Evolutionary conservation across 2,329 filamentous ascomycete species (phyloP).

Genomic region (Arthrobotrys entomopaga): DNA sequence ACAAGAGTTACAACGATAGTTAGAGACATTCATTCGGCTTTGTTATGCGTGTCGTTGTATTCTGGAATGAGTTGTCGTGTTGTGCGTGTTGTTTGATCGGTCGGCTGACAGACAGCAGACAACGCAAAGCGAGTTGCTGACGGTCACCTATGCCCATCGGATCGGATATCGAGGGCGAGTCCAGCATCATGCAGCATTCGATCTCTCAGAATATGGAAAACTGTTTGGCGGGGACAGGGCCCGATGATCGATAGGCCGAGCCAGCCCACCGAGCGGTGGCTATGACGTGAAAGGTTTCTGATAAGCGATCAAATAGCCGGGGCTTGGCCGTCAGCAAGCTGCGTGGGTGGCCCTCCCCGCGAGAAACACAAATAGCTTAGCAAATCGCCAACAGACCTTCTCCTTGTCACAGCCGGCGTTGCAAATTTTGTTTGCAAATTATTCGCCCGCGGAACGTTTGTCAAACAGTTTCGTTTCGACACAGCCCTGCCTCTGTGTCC

Average conservation of each 20-base stretch:
- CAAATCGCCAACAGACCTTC: slow-evolving; percentile 14
- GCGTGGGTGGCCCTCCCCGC: slow-evolving; percentile 18
- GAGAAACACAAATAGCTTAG: slow-evolving; percentile 37
- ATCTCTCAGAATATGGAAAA: no score
- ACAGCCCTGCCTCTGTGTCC: slow-evolving; percentile 8
- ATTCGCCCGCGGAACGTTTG: slow-evolving; percentile 7
- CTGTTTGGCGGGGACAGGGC: no score
- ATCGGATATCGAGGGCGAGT: background rate
- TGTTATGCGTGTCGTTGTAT: no score
- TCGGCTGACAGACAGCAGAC: slow-evolving; percentile 6
- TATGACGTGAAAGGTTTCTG: slow-evolving; percentile 28
- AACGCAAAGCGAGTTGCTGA: background rate
- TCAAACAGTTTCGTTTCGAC: slow-evolving; percentile 18
- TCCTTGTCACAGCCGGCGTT: slow-evolving; percentile 10
- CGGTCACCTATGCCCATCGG: background rate
- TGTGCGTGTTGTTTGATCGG: background rate
- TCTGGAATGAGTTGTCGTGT: background rate
- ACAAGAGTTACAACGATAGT: no score
- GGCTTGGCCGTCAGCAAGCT: slow-evolving; percentile 45
- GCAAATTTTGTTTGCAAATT: slow-evolving; percentile 8
- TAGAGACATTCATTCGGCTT: no score
- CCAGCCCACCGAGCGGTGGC: background rate
- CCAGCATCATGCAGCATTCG: background rate
- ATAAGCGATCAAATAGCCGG: slow-evolving; percentile 17
- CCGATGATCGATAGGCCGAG: slow-evolving; percentile 2